Percentiles rank a stretch among this genome's conserved stretches.
These are phyloP conservation scores for Davidsoniella eucalypti DNA, from an alignment of 2,329 filamentous ascomycete species.

Conservation along the genomic window DNA sequence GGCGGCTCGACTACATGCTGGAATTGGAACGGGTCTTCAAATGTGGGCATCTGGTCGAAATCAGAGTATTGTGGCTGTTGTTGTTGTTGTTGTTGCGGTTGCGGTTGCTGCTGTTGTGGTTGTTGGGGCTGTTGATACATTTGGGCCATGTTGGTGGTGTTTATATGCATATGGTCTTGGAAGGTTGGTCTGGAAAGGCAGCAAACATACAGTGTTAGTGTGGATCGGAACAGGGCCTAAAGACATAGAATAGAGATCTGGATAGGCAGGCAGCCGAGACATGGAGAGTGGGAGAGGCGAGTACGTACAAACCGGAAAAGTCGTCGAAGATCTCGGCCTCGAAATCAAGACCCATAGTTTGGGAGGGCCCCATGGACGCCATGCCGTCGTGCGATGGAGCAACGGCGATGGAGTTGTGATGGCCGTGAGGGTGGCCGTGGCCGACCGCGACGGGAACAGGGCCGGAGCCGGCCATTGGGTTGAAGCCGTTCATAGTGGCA, in stretches of 20 bases:
- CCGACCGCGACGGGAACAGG: constrained; percentile 1
- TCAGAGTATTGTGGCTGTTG: not conserved
- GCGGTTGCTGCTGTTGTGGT: not conserved
- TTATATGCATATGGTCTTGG: not conserved
- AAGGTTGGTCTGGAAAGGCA: not conserved
- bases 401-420: not conserved
- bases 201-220: not conserved
- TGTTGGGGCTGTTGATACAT: not conserved
- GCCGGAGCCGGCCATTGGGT: constrained; percentile 2
- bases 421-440: not conserved
- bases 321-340: constrained; percentile 5
- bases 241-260: not conserved
- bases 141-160: not conserved
- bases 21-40: constrained; percentile 50
- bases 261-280: not conserved
- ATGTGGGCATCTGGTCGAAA: constrained; percentile 21
- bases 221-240: too few relatives aligned
- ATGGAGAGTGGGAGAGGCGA: not conserved
- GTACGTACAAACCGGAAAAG: constrained; percentile 4
- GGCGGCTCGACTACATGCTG: constrained; percentile 30
- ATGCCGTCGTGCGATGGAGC: not conserved
- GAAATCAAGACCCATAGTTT: constrained; percentile 1
- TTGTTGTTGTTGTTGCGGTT: not conserved
- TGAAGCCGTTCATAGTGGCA: constrained; percentile 9
- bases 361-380: not conserved